Conservation (phyloP, 192 early-diverging fungal genomes). For the Diversispora epigaea region DNA sequence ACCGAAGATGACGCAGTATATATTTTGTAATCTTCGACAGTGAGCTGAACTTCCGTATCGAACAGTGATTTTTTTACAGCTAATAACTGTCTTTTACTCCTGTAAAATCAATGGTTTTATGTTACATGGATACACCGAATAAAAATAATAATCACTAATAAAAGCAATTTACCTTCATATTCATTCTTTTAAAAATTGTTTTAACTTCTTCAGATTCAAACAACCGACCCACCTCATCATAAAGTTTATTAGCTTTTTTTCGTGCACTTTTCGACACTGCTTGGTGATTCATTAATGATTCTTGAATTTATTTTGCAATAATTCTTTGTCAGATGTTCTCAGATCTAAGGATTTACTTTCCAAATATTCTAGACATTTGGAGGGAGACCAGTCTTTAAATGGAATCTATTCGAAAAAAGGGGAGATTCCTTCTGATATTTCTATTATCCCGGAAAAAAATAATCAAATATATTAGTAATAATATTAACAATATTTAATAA, state of each 20-base stretch:
- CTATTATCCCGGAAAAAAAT: neutral
- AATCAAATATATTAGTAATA: neutral
- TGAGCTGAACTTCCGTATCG: constrained; percentile 12
- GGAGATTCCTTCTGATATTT: neutral
- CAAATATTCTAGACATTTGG: neutral
- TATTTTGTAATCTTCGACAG: constrained; percentile 10
- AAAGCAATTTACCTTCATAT: constrained; percentile 14
- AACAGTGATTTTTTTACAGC: constrained; percentile 3
- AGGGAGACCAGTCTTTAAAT: neutral
- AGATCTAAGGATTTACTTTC: neutral
- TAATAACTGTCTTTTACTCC: neutral
- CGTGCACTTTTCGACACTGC: neutral
- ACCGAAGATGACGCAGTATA: neutral
- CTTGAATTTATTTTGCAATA: neutral
- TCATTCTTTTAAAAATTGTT: constrained; percentile 4
- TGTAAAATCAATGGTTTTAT: constrained; percentile 10
- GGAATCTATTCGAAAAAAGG: neutral
- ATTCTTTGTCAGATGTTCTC: constrained; percentile 6
- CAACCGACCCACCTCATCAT: neutral
- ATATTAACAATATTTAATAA: neutral
- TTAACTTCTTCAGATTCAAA: neutral
- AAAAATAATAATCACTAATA: neutral
- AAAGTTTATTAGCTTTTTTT: neutral
- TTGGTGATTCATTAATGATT: neutral
- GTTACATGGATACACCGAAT: constrained; percentile 2